Evolutionary conservation across 2,329 filamentous ascomycete species (phyloP).

Genomic region (Monosporascus sp.): DNA sequence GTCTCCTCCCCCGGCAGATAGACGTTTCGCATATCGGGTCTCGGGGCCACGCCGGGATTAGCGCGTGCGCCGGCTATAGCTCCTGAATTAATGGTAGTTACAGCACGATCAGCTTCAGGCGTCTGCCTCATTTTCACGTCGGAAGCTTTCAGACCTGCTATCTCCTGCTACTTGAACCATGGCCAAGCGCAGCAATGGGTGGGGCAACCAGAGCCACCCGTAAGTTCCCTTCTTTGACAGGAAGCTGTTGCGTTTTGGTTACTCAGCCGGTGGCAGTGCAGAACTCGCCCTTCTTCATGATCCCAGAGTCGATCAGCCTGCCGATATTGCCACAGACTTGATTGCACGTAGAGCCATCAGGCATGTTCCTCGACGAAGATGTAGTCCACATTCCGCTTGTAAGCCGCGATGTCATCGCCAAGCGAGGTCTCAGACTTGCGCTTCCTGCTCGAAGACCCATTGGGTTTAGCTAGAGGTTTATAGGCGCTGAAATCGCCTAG

Average conservation of each 20-base stretch:
- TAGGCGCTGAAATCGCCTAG: background rate
- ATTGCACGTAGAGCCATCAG: slow-evolving; percentile 6
- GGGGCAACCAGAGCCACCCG: slow-evolving; percentile 3
- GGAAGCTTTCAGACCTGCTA: slow-evolving; percentile 13
- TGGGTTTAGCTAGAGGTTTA: background rate
- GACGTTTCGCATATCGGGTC: slow-evolving; percentile 34
- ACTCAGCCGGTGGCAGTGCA: slow-evolving; percentile 6
- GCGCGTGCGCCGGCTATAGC: background rate
- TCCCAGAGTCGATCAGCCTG: slow-evolving; percentile 12
- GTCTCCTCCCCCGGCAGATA: slow-evolving; percentile 37
- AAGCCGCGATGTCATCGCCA: slow-evolving; percentile 18
- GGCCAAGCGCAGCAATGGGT: slow-evolving; percentile 7
- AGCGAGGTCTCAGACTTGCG: slow-evolving; percentile 14
- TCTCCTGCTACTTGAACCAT: slow-evolving; percentile 16
- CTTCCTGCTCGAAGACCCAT: slow-evolving; percentile 11
- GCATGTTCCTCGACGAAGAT: background rate
- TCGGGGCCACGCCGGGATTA: slow-evolving; percentile 1
- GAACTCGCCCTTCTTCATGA: slow-evolving; percentile 17
- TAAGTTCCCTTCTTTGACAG: slow-evolving; percentile 4
- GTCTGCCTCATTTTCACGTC: slow-evolving; percentile 13
- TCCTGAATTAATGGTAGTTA: background rate
- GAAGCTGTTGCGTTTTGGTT: slow-evolving; percentile 7
- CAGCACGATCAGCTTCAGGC: background rate
- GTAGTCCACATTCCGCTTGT: slow-evolving; percentile 16
- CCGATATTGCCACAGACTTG: slow-evolving; percentile 11